These are phyloP conservation scores for Straminergon stramineum DNA, from an alignment of 225 moss, liverwort and hornwort genomes.

Conservation along the genomic window DNA sequence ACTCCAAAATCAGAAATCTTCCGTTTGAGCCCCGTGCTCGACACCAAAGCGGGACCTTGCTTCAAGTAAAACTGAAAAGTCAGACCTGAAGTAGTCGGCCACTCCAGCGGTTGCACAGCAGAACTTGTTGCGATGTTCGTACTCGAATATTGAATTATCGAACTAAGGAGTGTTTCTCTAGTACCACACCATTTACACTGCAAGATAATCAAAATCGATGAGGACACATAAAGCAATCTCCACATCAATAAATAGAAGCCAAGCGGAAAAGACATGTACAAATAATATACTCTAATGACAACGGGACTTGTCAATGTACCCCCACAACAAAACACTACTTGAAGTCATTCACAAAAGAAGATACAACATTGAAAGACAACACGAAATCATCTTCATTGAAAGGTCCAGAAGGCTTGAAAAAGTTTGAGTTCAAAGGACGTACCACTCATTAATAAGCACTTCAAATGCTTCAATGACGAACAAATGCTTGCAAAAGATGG, in stretches of 20 bases:
- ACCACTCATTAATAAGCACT: neutral
- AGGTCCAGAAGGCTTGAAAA: fast-evolving
- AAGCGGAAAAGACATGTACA: neutral
- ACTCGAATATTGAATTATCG: fast-evolving
- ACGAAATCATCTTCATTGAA: neutral
- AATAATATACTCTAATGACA: neutral
- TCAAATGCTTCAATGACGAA: neutral
- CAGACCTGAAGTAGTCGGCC: no score
- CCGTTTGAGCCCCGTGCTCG: neutral
- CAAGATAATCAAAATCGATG: neutral
- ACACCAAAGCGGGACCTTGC: neutral
- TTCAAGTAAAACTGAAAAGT: no score
- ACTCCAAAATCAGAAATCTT: neutral
- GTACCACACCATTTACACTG: neutral
- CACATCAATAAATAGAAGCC: neutral
- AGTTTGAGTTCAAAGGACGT: neutral
- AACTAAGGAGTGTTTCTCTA: neutral
- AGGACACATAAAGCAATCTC: neutral
- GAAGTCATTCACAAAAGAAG: neutral
- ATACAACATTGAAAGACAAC: neutral
- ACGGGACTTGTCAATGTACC: neutral
- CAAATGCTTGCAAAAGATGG: neutral
- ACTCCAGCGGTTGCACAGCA: no score
- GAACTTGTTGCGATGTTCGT: no score
- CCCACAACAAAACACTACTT: neutral